Evolutionary conservation across 768 basidiomycete genomes (phyloP).

Genomic region (Boletus subcaerulescens): DNA sequence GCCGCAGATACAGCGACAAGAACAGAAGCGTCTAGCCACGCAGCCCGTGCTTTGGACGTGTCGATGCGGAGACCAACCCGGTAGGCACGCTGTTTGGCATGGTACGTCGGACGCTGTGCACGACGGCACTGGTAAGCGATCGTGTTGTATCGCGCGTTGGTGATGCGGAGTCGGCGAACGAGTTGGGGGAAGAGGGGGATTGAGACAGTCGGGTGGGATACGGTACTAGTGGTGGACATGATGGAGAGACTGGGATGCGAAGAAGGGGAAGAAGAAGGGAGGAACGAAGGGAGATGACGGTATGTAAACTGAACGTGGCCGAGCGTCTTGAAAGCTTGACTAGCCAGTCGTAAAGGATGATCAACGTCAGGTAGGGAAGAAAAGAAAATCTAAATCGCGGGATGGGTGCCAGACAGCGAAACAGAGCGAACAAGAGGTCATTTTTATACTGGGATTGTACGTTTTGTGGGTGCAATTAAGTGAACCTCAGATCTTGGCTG

Average conservation of each 20-base stretch:
- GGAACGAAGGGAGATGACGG: not conserved
- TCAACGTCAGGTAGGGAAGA: not conserved
- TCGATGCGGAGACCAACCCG: slow-evolving; percentile 45
- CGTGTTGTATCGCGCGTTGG: slow-evolving; percentile 41
- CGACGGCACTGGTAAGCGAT: slow-evolving; percentile 40
- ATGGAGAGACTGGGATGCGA: not conserved
- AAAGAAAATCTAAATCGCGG: not conserved
- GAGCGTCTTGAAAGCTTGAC: too few species aligned
- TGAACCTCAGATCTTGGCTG: not conserved
- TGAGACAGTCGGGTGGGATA: slow-evolving; percentile 19
- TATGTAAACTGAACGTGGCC: not conserved
- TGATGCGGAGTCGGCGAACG: slow-evolving; percentile 37
- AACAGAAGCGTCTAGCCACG: slow-evolving; percentile 32
- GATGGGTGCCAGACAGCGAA: slow-evolving; percentile 16
- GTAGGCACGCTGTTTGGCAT: slow-evolving; percentile 48
- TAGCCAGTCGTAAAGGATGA: slow-evolving; percentile 1
- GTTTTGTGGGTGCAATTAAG: slow-evolving; percentile 4
- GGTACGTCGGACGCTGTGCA: slow-evolving; percentile 36
- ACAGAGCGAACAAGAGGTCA: not conserved
- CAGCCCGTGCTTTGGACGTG: slow-evolving; percentile 37
- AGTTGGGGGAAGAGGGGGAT: slow-evolving; percentile 34
- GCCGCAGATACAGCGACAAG: slow-evolving; percentile 36
- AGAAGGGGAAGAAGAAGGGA: not conserved
- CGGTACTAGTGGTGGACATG: not conserved
- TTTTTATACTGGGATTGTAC: slow-evolving; percentile 22